Evolutionary conservation across 805 yeast genomes (phyloP), one percentile per base, ranked within the genome.

Genomic region (Barnettozyma salicaria): DNA sequence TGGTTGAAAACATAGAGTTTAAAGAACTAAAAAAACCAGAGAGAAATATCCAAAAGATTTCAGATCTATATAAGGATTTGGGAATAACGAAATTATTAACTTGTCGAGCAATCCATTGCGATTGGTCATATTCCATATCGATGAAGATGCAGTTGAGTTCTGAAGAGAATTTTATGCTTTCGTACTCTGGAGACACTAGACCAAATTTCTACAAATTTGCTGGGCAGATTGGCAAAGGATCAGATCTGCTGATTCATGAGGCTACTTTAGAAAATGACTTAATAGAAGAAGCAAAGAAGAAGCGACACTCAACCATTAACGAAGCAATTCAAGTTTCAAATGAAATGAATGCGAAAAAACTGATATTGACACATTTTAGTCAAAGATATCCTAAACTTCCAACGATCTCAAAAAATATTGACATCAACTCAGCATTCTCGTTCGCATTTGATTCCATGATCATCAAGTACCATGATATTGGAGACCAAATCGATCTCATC

Each of bases 151-250:
- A 58, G 7, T 49, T 65, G 22, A 50, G 48, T 1, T 44, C 42
- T 3, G 37, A 46, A 7, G 41, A 58, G 13, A 22, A 12, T 0
- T 87, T 87, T 64, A 81, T 75, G 48, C 66, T 89, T 1, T 80
- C 96, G 1, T 92, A 85, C 56, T 87, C 96, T 2, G 98, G 98
- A 10, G 99, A 92, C 55, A 86, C 97, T 0, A 74, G 97, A 50
- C 98, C 98, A 1, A 79, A 77, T 45, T 52, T 62, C 4, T 61
- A 56, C 33, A 56, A 52, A 29, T 88, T 88, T 59, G 74, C 81
- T 0, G 50, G 63, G 3, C 67, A 62, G 3, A 72, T 85, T 36
- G 97, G 96, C 2, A 42, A 53, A 16, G 57, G 65, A 10, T 74
- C 86, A 19, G 90, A 87, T 53, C 57, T 92, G 33, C 67, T 92